Evolutionary conservation across 2,329 filamentous ascomycete species (phyloP), one percentile per base, ranked within the genome.

Genomic region (Thielaviopsis populi): DNA sequence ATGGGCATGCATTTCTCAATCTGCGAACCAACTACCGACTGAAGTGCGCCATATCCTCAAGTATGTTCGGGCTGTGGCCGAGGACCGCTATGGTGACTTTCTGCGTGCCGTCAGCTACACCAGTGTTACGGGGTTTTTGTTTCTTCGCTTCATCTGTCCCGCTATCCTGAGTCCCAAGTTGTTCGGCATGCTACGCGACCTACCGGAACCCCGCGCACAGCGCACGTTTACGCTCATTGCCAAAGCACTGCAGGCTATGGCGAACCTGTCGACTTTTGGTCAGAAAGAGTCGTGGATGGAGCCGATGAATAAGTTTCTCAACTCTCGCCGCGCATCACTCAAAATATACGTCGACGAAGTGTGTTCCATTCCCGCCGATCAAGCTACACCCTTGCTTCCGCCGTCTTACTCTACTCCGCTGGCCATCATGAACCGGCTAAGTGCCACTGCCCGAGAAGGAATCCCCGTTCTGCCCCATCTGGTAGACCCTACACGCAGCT

Each of bases 231-330:
- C 92, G 0, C 80, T 97, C 60, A 91, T 97, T 66, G 90, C 92
- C 27, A 97, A 97, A 74, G 89, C 88, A 1, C 77, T 97, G 8
- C 91, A 96, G 74, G 91, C 90, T 17, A 79, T 97, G 65, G 90
- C 91, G 19, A 96, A 96, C 72, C 80, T 96, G 74, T 89, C 89
- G 1, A 90, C 84, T 0, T 96, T 96, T 71, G 92, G 92, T 48
- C 91, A 88, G 71, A 95, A 96, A 72, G 92, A 97, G 73, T 85
- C 87, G n/a, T 97, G 91, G 90, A 96, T 97, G 91, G 91, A 96
- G 75, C 91, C 91, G 0, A 97, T 97, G 92, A 97, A 96, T 71
- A 83, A 82, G 53, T 96, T 96, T 69, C 77, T 97, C 43, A 80
- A 79, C 8, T 79, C 83, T 1, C 86, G 95, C 70, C 83, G 91